Evolutionary conservation across 2,329 filamentous ascomycete genomes (phyloP), one percentile per base, ranked within the genome.

Genomic region (Monosporascus cannonballus): DNA sequence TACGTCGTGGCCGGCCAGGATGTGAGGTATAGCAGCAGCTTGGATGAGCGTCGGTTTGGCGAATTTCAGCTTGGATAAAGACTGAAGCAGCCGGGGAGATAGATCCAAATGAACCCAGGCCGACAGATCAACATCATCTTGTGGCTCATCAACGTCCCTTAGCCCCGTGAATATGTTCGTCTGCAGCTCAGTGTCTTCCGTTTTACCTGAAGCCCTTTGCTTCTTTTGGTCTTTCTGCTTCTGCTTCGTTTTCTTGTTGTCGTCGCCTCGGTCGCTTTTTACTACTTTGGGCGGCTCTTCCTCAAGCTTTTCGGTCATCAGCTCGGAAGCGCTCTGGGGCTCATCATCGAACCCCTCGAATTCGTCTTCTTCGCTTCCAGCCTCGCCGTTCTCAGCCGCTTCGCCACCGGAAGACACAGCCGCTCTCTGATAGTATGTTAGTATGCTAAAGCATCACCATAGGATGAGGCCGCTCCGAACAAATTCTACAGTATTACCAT

Each of bases 1-100:
- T 17, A 97, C 87, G 69, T 99, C 93, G 66, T 89, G 88, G 0
- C 93, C 93, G 6, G 83, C 81, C 20, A 93, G 68, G 46, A 96
- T 89, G 50, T 89, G 81, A 0, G 94, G 92, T 61, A 99, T 96
- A 1, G 89, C 78, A 36, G 83, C 78, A 20, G 77, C 72, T 68
- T 99, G 94, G 53, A 99, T 96, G 0, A 80, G 72, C 0, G 92
- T 96, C 1, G 94, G 94, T 54, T 83, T 85, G 4, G 79, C 67
- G 67, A 97, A 97, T 53, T 86, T 87, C 56, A 97, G 76, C 60
- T 85, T 87, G 2, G 90, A 86, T 34, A 99, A 74, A 17, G 90
- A 83, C 2, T 85, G 83, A 18, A 96, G 73, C 1, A 89, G 80
- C 49, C 82, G 77, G 0, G 86, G 76, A 1, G 89, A 93, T 2